A percentile compares a stretch with the other conserved stretches of the same genome.
Evolutionary conservation across 768 basidiomycete genomes (phyloP).

Genomic region (Clitopilus passeckerianus): DNA sequence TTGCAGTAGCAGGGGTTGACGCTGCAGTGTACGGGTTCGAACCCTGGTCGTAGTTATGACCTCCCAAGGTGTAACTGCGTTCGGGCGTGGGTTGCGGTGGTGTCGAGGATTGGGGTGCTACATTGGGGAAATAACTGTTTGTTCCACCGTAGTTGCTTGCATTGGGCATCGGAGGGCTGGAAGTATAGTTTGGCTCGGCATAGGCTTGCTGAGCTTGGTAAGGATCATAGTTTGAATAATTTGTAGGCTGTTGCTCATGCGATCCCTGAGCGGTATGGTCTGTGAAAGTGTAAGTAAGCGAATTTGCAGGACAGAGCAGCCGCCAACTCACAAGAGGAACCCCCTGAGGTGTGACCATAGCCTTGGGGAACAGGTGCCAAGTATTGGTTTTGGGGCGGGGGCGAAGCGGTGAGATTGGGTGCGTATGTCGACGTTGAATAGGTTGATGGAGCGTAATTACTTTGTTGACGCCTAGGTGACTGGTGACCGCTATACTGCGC

Average conservation of each 20-base stretch:
- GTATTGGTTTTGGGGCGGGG: conserved; percentile 29
- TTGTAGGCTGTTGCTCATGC: conserved; percentile 44
- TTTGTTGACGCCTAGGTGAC: conserved; percentile 12
- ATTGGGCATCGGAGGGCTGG: conserved; percentile 19
- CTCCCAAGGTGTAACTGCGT: conserved; percentile 53
- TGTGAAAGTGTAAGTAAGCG: conserved; percentile 17
- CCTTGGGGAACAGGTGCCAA: conserved; percentile 24
- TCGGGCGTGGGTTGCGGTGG: conserved; percentile 28
- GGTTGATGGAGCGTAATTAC: conserved; percentile 17
- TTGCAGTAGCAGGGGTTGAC: conserved; percentile 25
- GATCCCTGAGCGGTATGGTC: conserved; percentile 47
- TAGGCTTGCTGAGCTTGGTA: conserved; percentile 30
- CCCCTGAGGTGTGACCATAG: conserved; percentile 53
- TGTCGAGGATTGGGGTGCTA: neutral
- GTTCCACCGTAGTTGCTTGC: conserved; percentile 3
- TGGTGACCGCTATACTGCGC: conserved; percentile 8
- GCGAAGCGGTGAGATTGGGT: conserved; percentile 21
- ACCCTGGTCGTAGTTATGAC: conserved; percentile 44
- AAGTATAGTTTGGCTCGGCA: conserved; percentile 4
- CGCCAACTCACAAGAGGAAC: conserved; percentile 45
- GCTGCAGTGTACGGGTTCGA: conserved; percentile 32
- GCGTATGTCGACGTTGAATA: conserved; percentile 22
- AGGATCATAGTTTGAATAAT: conserved; percentile 47
- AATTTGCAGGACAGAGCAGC: neutral
- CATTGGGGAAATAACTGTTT: neutral